Base-by-base conservation (phyloP, 495 filamentous ascomycete species). In the Lasiosphaeria hispida region DNA sequence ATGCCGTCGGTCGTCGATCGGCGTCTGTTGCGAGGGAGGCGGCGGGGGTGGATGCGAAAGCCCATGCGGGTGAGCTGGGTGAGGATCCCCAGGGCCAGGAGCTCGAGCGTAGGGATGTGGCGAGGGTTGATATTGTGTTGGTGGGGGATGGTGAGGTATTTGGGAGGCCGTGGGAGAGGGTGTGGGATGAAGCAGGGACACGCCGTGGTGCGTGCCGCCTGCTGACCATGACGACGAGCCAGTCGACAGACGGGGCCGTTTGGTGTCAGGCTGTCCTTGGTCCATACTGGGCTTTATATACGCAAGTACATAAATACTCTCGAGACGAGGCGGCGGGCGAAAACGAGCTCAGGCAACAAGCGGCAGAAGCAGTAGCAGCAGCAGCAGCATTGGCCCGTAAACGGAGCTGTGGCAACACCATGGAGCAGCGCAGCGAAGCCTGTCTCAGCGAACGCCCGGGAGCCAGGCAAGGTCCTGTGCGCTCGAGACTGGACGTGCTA, bases 221-320 rank as follows among this genome's bases (percentile, higher is more conserved):
- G 59, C 62, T 61, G 77, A 74, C 76, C 76, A 78, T 69, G 75
- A 69, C 55, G 69, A 61, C 57, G 69, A 65, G 63, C 63, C 66
- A 64, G 74, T 63, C 57, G 72, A 71, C 53, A 76, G 66, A 70
- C 77, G 77, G 58, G 72, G 74, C 56, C 77, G 75, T 68, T 80
- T 80, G 60, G 62, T 62, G 63, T 76, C 76, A 61, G 75, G 74
- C 70, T 61, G 72, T 61, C 72, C 72, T 69, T 66, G 67, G 68
- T 80, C 77, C 77, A 80, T 80, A 72, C 72, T 78, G 73, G 76
- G 69, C 64, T 70, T 72, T 74, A 74, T 73, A 71, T 63, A 65
- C 69, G 60, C 44, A 60, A 65, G 67, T 62, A 69, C 70, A 69
- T 71, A 61, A 64, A 67, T 57, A 63, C 61, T 69, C 61, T 70